These are phyloP conservation scores for Cryphonectria parasitica DNA, from an alignment of 2,329 filamentous ascomycete species.

Conservation along the genomic window DNA sequence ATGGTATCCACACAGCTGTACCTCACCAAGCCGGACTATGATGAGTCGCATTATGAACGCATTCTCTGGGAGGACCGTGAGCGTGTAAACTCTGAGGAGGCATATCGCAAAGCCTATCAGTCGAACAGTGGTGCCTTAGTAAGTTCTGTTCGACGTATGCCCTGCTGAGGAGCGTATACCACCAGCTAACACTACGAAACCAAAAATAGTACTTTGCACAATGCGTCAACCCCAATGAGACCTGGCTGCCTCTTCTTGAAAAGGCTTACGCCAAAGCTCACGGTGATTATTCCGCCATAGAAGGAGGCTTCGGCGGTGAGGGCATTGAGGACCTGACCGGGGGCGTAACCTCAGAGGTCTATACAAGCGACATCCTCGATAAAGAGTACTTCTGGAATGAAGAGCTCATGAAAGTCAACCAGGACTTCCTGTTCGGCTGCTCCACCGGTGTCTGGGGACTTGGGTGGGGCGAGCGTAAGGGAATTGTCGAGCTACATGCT, in stretches of 20 bases:
- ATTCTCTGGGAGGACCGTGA: conserved; percentile 50
- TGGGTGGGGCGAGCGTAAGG: conserved; percentile 63
- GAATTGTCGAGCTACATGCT: conserved; percentile 62
- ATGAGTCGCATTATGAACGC: conserved; percentile 58
- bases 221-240: conserved; percentile 70
- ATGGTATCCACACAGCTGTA: conserved; percentile 44
- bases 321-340: conserved; percentile 62
- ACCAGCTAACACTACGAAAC: not conserved
- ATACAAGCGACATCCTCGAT: conserved; percentile 73
- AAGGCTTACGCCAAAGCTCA: conserved; percentile 78
- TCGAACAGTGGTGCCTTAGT: conserved; percentile 66
- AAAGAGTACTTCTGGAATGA: conserved; percentile 83
- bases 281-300: conserved; percentile 72
- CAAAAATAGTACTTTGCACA: conserved; percentile 64
- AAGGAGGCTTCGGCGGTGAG: conserved; percentile 64
- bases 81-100: conserved; percentile 56
- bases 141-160: not conserved
- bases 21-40: conserved; percentile 62
- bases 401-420: conserved; percentile 78
- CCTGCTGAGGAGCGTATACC: not conserved
- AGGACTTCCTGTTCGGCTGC: conserved; percentile 79
- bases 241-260: conserved; percentile 73
- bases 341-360: conserved; percentile 71
- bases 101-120: conserved; percentile 67
- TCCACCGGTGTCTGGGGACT: conserved; percentile 65